Evolutionary conservation across 176 grass and related monocot species (phyloP), one percentile per base, ranked within the genome.

Genomic region (Carex littledalei): DNA sequence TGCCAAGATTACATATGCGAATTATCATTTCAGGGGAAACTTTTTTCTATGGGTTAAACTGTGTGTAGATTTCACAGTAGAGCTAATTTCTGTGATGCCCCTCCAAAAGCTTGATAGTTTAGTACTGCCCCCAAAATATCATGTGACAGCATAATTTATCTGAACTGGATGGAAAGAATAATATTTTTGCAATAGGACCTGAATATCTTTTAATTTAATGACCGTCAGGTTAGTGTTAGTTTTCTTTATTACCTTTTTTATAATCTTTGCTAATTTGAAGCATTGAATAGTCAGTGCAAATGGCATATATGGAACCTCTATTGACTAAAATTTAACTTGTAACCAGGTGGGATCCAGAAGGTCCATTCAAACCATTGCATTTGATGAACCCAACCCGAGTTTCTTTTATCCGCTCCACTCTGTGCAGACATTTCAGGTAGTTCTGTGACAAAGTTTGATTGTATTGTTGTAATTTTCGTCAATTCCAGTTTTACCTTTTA

Each of bases 351-450:
- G 95, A 98, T 71, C 85, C 83, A 22, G 37, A 93, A 66, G 95
- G 93, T 26, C 95, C 95, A 84, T 98, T 98, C 83, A 95, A 98
- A 83, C 93, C 95, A 67, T 90, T 98, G 85, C 95, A 98, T 82
- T 81, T 86, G 75, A 94, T 98, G 88, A 98, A 98, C 89, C 95
- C 95, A 16, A 94, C 68, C 58, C 79, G 95, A 15, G 60, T 95
- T 39, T 93, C 93, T 78, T 98, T 98, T 81, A 88, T 98, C 16
- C 93, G 93, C 45, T 94, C 93, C 45, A 60, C 88, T 41, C 93
- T 98, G 2, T 98, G 95, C 78, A 90, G 88, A 54, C 89, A 95
- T 89, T 98, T 98, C 85, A 89, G 89, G 95, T 98, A 82, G 64
- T 74, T 21, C 88, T 57, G 43, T 11, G 4, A 29, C 17, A 22